Evolutionary conservation across 2,329 filamentous ascomycete species (phyloP).

Genomic region (Hymenoscyphus repandus): DNA sequence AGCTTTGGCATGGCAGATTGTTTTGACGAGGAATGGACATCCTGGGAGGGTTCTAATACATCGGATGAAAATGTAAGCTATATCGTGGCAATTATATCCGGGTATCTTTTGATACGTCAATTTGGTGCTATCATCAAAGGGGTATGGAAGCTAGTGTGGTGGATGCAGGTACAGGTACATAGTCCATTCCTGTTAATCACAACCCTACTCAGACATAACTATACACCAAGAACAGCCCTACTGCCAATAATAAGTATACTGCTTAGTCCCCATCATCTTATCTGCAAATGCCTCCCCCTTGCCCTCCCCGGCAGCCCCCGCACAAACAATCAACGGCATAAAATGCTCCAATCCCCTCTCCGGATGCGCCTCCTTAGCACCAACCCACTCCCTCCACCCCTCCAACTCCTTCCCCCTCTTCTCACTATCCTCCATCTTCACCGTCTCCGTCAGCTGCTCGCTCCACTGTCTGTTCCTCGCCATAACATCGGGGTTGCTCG

Average conservation of each 20-base stretch:
- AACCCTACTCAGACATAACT: no score
- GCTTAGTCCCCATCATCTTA: slow-evolving; percentile 13
- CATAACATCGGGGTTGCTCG: slow-evolving; percentile 51
- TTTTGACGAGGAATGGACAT: no score
- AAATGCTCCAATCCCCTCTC: slow-evolving; percentile 50
- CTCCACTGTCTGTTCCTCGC: slow-evolving; percentile 53
- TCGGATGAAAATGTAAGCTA: no score
- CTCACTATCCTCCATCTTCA: slow-evolving; percentile 30
- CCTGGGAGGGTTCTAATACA: no score
- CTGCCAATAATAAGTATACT: slow-evolving; percentile 23
- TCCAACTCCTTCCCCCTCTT: slow-evolving; percentile 40
- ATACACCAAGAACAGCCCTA: neutral
- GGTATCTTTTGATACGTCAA: no score
- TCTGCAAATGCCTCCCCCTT: slow-evolving; percentile 30
- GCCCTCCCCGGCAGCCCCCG: slow-evolving; percentile 48
- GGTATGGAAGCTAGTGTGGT: no score
- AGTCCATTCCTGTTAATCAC: no score
- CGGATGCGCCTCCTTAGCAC: slow-evolving; percentile 59
- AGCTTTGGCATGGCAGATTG: no score
- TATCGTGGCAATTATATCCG: no score
- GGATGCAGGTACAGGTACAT: no score
- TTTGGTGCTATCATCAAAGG: no score
- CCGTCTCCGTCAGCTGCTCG: slow-evolving; percentile 31
- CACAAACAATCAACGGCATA: slow-evolving; percentile 52
- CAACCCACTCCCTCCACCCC: slow-evolving; percentile 41